Conservation (phyloP, 1,284 basidiomycete species). For the Mycosarcoma mackinlayi region DNA sequence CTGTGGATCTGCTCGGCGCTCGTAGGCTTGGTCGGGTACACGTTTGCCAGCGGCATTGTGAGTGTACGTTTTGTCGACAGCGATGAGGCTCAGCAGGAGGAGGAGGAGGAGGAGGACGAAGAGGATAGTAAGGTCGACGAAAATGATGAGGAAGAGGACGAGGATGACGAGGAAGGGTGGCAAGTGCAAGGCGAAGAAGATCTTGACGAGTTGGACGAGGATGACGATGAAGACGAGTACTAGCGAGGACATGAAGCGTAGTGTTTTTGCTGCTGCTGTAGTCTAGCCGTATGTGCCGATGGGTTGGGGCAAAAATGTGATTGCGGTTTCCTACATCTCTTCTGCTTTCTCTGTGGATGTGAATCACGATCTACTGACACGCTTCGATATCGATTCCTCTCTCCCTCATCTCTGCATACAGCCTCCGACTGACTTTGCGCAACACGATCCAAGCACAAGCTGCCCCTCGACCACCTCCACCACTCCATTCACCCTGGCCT, state of each 20-base stretch:
- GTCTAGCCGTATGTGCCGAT: neutral
- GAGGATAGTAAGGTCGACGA: slow-evolving; percentile 16
- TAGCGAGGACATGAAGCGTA: neutral
- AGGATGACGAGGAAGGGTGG: slow-evolving; percentile 19
- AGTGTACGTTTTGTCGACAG: slow-evolving; percentile 44
- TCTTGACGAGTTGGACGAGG: slow-evolving; percentile 17
- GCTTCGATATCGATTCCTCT: too few relatives aligned
- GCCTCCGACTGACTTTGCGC: slow-evolving; percentile 1
- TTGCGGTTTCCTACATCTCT: too few relatives aligned
- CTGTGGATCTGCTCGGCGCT: slow-evolving; percentile 54
- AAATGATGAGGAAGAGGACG: slow-evolving; percentile 4
- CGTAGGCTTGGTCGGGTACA: slow-evolving; percentile 52
- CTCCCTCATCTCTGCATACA: slow-evolving; percentile 3
- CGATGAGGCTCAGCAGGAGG: slow-evolving; percentile 23
- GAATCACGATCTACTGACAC: slow-evolving; percentile 5
- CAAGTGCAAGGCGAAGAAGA: slow-evolving; percentile 25
- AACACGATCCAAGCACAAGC: slow-evolving; percentile 14
- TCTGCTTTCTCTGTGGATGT: neutral
- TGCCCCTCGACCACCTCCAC: slow-evolving; percentile 3
- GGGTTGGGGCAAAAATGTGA: neutral
- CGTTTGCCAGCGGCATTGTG: slow-evolving; percentile 60
- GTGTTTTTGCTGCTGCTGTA: neutral
- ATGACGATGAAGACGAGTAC: slow-evolving; percentile 30
- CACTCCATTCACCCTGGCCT: neutral
- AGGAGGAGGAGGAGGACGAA: slow-evolving; percentile 22